These are phyloP conservation scores for Erodium texanum DNA, from an alignment of 441 rosid species.

Conservation along the genomic window DNA sequence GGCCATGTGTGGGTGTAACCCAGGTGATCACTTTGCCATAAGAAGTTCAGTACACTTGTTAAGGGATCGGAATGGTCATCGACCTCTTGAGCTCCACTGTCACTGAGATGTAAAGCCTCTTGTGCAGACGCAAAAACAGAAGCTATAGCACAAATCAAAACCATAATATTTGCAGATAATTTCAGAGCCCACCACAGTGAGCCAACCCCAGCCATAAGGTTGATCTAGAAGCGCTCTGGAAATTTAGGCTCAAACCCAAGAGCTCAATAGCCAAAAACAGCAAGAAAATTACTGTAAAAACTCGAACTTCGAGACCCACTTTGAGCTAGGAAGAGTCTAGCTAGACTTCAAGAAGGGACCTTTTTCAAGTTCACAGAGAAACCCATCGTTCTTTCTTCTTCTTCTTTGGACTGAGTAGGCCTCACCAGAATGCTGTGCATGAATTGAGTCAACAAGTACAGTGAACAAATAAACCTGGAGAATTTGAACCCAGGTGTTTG, in stretches of 20 bases:
- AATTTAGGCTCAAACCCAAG: neutral
- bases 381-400: neutral
- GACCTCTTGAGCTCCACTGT: conserved; percentile 9
- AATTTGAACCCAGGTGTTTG: neutral
- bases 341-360: neutral
- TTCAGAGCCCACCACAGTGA: conserved; percentile 23
- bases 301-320: conserved; percentile 2
- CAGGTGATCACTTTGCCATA: conserved; percentile 23
- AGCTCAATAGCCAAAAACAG: neutral
- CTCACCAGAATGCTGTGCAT: conserved; percentile 2
- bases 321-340: neutral
- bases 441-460: neutral
- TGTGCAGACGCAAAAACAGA: conserved; percentile 19
- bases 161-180: conserved; percentile 17
- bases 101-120: conserved; percentile 1
- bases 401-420: neutral
- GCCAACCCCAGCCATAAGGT: conserved; percentile 24
- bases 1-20: conserved; percentile 53
- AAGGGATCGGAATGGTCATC: conserved; percentile 13
- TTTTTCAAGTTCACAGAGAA: neutral
- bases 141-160: conserved; percentile 24
- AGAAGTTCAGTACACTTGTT: conserved; percentile 18
- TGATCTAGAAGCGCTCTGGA: neutral
- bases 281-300: neutral
- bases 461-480: neutral